Conservation (phyloP, 2,329 filamentous ascomycete genomes). For the Harringtonia lauricola region DNA sequence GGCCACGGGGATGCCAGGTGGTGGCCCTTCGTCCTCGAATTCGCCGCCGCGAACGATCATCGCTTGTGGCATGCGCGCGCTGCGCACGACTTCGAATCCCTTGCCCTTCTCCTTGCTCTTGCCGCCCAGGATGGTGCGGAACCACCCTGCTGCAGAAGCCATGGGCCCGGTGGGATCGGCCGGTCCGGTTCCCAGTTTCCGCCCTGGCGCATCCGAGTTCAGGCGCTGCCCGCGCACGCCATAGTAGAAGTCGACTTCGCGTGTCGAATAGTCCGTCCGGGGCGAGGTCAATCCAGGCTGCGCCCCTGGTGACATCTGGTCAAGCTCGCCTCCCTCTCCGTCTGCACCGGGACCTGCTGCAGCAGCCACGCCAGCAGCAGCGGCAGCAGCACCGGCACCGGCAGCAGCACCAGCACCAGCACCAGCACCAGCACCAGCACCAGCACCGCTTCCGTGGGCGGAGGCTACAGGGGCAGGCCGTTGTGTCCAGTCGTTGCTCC, state of each 20-base stretch:
- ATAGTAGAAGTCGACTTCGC: constrained; percentile 96
- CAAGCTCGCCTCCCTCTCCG: constrained; percentile 24
- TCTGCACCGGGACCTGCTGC: constrained; percentile 20
- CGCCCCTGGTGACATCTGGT: too few relatives aligned
- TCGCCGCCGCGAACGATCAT: constrained; percentile 47
- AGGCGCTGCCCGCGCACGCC: constrained; percentile 81
- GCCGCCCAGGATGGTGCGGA: constrained; percentile 65
- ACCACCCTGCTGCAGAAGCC: constrained; percentile 81
- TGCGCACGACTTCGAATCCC: constrained; percentile 93
- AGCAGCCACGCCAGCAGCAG: background rate
- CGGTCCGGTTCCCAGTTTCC: constrained; percentile 85
- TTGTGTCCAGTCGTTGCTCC: constrained; percentile 24
- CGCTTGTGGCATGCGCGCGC: constrained; percentile 71
- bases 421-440: background rate
- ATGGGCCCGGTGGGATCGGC: constrained; percentile 90
- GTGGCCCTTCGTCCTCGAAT: constrained; percentile 55
- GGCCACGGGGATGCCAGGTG: constrained; percentile 54
- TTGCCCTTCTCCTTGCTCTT: constrained; percentile 93
- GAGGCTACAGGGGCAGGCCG: background rate
- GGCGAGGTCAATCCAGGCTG: constrained; percentile 34
- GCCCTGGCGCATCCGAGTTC: constrained; percentile 67
- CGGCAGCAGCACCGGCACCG: background rate
- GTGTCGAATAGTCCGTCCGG: constrained; percentile 77
- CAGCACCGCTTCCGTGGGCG: background rate
- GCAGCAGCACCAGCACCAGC: background rate